Conservation (phyloP, 495 filamentous ascomycete species). For the Annulohypoxylon moriforme region DNA sequence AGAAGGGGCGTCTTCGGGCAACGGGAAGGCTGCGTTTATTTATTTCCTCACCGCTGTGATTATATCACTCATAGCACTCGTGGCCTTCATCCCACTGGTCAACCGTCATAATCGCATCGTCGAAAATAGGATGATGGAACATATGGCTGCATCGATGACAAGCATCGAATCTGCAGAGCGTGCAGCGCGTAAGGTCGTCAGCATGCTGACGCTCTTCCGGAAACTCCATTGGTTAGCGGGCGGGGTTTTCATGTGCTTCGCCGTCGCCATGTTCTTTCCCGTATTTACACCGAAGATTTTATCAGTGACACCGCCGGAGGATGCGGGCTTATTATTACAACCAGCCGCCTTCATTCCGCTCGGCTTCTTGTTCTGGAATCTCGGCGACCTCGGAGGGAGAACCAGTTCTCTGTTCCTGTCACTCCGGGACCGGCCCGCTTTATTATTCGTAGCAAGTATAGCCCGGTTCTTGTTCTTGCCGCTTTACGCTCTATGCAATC, state of each 20-base stretch:
- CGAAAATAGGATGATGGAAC: constrained; percentile 52
- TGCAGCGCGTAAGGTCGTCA: constrained; percentile 66
- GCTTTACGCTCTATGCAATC: constrained; percentile 89
- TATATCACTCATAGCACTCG: constrained; percentile 67
- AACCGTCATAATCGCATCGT: constrained; percentile 57
- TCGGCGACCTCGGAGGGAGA: constrained; percentile 84
- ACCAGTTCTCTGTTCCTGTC: constrained; percentile 70
- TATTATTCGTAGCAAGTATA: constrained; percentile 73
- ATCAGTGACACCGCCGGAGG: constrained; percentile 69
- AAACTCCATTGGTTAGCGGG: constrained; percentile 79
- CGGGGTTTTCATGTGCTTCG: constrained; percentile 81
- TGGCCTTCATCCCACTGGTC: constrained; percentile 64
- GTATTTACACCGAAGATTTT: constrained; percentile 87
- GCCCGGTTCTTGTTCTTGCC: constrained; percentile 78
- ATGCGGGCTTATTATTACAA: constrained; percentile 67
- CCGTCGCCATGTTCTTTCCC: constrained; percentile 91
- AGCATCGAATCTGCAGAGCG: constrained; percentile 61
- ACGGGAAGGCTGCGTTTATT: constrained; percentile 78
- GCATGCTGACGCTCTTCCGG: constrained; percentile 71
- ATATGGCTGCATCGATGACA: constrained; percentile 55
- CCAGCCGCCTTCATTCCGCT: constrained; percentile 86
- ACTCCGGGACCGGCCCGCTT: constrained; percentile 68
- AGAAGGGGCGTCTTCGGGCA: constrained; percentile 26
- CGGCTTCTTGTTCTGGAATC: constrained; percentile 93
- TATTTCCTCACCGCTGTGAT: constrained; percentile 92